phyloP scores from a whole-genome alignment of 2,329 filamentous ascomycete genomes.

The Aspergillus sp. region DNA sequence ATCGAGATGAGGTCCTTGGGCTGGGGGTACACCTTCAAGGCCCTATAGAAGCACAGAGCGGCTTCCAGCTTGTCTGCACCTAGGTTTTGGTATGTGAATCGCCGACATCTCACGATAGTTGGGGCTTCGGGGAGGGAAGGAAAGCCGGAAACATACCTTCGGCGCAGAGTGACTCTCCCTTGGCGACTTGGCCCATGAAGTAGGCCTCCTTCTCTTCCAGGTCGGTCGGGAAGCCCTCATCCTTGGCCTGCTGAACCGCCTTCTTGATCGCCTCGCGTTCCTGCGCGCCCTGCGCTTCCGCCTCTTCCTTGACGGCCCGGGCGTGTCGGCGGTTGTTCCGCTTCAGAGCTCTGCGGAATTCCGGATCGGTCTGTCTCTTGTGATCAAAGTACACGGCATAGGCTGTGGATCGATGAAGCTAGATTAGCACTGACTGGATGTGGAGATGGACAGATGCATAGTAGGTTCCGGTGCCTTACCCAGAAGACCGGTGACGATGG shows the following conservation, averaged over 20 bases:
- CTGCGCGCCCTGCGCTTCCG: slow-evolving; percentile 44
- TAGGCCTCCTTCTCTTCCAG: slow-evolving; percentile 92
- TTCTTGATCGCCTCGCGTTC: slow-evolving; percentile 66
- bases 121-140: neutral
- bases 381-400: slow-evolving; percentile 68
- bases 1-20: slow-evolving; percentile 90
- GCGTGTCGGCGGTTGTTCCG: slow-evolving; percentile 47
- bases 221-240: slow-evolving; percentile 85
- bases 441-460: neutral
- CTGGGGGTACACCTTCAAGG: slow-evolving; percentile 95
- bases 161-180: slow-evolving; percentile 77
- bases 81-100: slow-evolving; percentile 18
- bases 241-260: slow-evolving; percentile 76
- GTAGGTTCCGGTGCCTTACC: slow-evolving; percentile 35
- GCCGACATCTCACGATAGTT: neutral
- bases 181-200: slow-evolving; percentile 93
- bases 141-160: slow-evolving; percentile 63
- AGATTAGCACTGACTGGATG: slow-evolving; percentile 6
- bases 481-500: slow-evolving; percentile 56
- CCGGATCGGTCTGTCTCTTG: slow-evolving; percentile 60
- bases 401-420: slow-evolving; percentile 34
- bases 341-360: slow-evolving; percentile 60
- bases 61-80: slow-evolving; percentile 64
- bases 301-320: slow-evolving; percentile 47
- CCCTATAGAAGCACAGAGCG: slow-evolving; percentile 95